Percentiles rank a stretch among this genome's conserved stretches.
These are phyloP conservation scores for Malassezia japonica DNA, from an alignment of 1,284 basidiomycete species.

Conservation along the genomic window DNA sequence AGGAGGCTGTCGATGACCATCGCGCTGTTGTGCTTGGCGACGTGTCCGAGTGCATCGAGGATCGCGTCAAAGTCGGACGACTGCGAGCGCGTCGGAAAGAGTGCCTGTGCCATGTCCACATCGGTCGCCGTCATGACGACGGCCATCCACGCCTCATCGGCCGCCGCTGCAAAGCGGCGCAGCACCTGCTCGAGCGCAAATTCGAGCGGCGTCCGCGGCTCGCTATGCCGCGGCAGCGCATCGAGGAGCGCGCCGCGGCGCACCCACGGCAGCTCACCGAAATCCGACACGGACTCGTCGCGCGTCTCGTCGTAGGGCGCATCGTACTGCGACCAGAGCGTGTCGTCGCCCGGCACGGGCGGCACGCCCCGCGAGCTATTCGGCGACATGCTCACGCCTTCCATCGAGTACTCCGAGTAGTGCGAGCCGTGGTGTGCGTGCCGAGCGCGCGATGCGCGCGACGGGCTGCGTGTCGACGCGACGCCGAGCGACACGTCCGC, in stretches of 20 bases:
- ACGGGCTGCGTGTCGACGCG: not conserved
- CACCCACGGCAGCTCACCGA: not conserved
- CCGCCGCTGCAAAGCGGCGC: conserved; percentile 30
- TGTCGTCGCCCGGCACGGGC: not conserved
- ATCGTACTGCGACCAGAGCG: not conserved
- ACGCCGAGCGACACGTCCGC: not conserved
- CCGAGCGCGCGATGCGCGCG: not conserved
- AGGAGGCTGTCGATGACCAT: conserved; percentile 76
- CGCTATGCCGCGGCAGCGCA: not conserved
- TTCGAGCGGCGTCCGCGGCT: conserved; percentile 18
- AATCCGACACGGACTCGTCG: not conserved
- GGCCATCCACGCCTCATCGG: conserved; percentile 24
- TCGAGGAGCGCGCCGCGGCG: not conserved
- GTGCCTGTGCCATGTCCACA: conserved; percentile 31
- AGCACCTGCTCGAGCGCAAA: conserved; percentile 42
- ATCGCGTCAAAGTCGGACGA: conserved; percentile 68
- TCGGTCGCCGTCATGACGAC: conserved; percentile 26
- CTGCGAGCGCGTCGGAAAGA: conserved; percentile 59
- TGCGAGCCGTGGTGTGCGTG: conserved; percentile 14
- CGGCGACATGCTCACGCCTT: conserved; percentile 8
- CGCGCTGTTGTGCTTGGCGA: conserved; percentile 72
- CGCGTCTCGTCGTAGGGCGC: not conserved
- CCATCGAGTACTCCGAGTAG: conserved; percentile 11
- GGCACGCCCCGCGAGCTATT: not conserved
- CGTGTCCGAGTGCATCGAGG: conserved; percentile 70